phyloP scores from a whole-genome alignment of 2,329 filamentous ascomycete genomes.

The Phialemoniopsis sp. region DNA sequence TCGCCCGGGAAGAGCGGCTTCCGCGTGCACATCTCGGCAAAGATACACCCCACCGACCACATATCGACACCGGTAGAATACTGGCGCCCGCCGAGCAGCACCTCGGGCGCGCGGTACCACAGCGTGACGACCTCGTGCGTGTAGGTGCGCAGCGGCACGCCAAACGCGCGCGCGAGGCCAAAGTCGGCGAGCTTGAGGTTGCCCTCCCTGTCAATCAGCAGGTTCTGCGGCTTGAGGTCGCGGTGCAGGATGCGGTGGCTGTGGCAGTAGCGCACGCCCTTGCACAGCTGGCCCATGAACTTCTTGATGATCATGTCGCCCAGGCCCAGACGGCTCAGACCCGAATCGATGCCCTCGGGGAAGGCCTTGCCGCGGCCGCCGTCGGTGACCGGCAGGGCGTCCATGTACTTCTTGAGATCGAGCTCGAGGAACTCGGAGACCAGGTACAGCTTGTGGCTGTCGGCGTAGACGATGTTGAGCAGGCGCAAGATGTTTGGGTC shows the following conservation, averaged over 20 bases:
- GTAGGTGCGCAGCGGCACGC: too few relatives aligned
- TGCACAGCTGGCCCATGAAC: conserved; percentile 85
- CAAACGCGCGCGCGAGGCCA: too few relatives aligned
- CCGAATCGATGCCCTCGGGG: conserved; percentile 67
- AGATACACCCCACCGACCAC: conserved; percentile 94
- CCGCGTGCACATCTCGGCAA: conserved; percentile 93
- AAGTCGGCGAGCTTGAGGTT: too few relatives aligned
- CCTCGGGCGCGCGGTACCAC: conserved; percentile 77
- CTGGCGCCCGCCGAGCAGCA: conserved; percentile 52
- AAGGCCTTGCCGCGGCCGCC: conserved; percentile 82
- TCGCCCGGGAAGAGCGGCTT: conserved; percentile 92
- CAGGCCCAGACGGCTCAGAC: conserved; percentile 65
- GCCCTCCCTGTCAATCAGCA: too few relatives aligned
- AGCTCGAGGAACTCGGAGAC: conserved; percentile 90
- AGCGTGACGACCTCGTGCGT: too few relatives aligned
- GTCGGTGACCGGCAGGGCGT: conserved; percentile 77
- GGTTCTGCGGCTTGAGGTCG: too few relatives aligned
- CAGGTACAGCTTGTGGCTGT: conserved; percentile 91
- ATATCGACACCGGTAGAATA: conserved; percentile 95
- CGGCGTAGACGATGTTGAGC: conserved; percentile 89
- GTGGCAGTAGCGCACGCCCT: conserved; percentile 75
- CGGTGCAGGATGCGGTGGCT: too few relatives aligned
- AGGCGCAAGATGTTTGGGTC: conserved; percentile 86
- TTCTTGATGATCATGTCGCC: conserved; percentile 82
- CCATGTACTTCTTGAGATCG: conserved; percentile 96